Percentiles rank a stretch among this genome's conserved stretches.
These are phyloP conservation scores for Lachnellula suecica DNA, from an alignment of 2,329 filamentous ascomycete genomes.

Conservation along the genomic window DNA sequence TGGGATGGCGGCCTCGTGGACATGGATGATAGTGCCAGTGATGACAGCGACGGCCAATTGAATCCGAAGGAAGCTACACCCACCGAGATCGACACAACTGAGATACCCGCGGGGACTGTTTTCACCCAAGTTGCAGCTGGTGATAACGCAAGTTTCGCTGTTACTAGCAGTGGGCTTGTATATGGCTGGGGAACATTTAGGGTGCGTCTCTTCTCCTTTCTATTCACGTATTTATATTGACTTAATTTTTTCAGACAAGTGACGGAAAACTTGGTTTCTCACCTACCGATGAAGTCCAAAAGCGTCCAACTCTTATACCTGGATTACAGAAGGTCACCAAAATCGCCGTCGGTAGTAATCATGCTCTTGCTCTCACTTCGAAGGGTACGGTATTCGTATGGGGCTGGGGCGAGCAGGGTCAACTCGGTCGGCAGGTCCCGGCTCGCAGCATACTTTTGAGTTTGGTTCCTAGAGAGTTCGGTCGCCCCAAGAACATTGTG, in stretches of 20 bases:
- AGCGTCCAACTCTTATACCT: conserved; percentile 50
- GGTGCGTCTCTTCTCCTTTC: conserved; percentile 41
- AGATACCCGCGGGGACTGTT: conserved; percentile 58
- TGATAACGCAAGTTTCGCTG: conserved; percentile 73
- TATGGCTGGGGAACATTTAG: conserved; percentile 86
- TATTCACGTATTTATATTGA: not conserved
- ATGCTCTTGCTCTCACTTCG: conserved; percentile 57
- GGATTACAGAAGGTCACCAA: conserved; percentile 54
- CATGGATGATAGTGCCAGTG: conserved; percentile 37
- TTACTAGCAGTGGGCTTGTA: conserved; percentile 74
- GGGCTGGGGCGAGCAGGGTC: conserved; percentile 68
- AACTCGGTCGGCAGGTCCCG: conserved; percentile 53
- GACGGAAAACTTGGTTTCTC: conserved; percentile 61
- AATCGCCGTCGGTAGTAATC: conserved; percentile 56
- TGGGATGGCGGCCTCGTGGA: not conserved
- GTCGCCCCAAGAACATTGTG: conserved; percentile 27
- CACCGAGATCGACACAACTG: conserved; percentile 53
- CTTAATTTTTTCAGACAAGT: conserved; percentile 46
- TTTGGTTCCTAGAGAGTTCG: conserved; percentile 34
- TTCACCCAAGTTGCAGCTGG: conserved; percentile 69
- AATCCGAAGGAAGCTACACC: conserved; percentile 75
- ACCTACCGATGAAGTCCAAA: conserved; percentile 20
- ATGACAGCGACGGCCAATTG: conserved; percentile 44
- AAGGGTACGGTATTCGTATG: conserved; percentile 61
- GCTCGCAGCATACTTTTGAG: conserved; percentile 24